A percentile compares a stretch with the other conserved stretches of the same genome.
These are phyloP conservation scores for Carex scoparia DNA, from an alignment of 176 grass and related monocot species.

Conservation along the genomic window DNA sequence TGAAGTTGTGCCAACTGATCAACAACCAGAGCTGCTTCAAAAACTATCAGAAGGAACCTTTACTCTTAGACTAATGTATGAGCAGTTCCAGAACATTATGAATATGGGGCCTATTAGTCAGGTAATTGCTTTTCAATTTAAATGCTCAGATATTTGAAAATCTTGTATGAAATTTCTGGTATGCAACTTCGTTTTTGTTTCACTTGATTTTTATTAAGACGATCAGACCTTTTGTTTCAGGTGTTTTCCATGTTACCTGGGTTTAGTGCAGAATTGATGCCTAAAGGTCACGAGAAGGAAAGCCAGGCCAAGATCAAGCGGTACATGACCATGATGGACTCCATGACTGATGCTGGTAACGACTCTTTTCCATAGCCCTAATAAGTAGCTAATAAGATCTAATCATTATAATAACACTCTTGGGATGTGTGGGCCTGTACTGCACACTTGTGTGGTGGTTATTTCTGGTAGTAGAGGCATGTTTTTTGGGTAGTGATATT, in stretches of 20 bases:
- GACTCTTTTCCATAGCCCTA: background rate
- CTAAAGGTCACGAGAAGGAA: slow-evolving; percentile 93
- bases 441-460: background rate
- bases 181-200: background rate
- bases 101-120: slow-evolving; percentile 95
- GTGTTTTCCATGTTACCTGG: slow-evolving; percentile 96
- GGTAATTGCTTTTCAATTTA: slow-evolving; percentile 40
- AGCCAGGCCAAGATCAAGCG: slow-evolving; percentile 94
- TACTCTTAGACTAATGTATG: slow-evolving; percentile 91
- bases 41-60: slow-evolving; percentile 92
- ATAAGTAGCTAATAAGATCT: background rate
- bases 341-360: slow-evolving; percentile 83
- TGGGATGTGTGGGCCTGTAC: background rate
- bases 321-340: slow-evolving; percentile 99
- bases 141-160: background rate
- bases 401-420: background rate
- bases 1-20: slow-evolving; percentile 85
- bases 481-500: background rate
- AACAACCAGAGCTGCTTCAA: slow-evolving; percentile 85
- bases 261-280: slow-evolving; percentile 84
- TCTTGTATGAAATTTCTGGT: background rate
- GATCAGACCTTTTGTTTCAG: slow-evolving; percentile 25
- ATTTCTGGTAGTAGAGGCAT: background rate
- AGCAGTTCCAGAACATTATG: slow-evolving; percentile 78
- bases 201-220: background rate